These are phyloP conservation scores for Microcera coccophila DNA, from an alignment of 2,329 filamentous ascomycete species.

Conservation along the genomic window DNA sequence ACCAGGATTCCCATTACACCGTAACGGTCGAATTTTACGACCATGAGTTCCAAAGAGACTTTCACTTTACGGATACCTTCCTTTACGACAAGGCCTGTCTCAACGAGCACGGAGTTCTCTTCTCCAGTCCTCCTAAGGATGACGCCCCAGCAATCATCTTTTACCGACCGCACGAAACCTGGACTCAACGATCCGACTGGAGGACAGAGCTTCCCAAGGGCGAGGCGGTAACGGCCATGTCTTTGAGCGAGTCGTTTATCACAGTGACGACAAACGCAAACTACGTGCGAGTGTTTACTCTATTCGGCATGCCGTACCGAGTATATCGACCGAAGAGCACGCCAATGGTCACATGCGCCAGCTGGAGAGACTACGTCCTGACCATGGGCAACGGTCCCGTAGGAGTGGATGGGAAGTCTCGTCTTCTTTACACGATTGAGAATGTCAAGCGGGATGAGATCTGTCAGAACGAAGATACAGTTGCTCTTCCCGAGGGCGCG, in stretches of 20 bases:
- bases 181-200: conserved; percentile 90
- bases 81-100: conserved; percentile 95
- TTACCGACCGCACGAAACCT: conserved; percentile 94
- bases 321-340: conserved; percentile 89
- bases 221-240: conserved; percentile 84
- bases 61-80: conserved; percentile 96
- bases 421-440: conserved; percentile 85
- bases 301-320: conserved; percentile 84
- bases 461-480: conserved; percentile 90
- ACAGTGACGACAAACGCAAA: conserved; percentile 82
- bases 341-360: conserved; percentile 87
- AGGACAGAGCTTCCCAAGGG: conserved; percentile 79
- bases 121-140: conserved; percentile 70
- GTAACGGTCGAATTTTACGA: conserved; percentile 98
- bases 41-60: conserved; percentile 84
- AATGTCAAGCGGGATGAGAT: conserved; percentile 91
- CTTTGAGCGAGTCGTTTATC: conserved; percentile 84
- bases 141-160: conserved; percentile 76
- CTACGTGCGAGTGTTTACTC: conserved; percentile 88
- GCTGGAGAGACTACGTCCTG: conserved; percentile 94
- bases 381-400: conserved; percentile 91
- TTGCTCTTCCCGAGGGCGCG: conserved; percentile 73
- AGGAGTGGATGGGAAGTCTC: conserved; percentile 70
- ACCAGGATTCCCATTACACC: conserved; percentile 89
- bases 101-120: conserved; percentile 77